These are phyloP conservation scores for Fusarium sp. DNA, from an alignment of 2,329 filamentous ascomycete genomes.

Conservation along the genomic window DNA sequence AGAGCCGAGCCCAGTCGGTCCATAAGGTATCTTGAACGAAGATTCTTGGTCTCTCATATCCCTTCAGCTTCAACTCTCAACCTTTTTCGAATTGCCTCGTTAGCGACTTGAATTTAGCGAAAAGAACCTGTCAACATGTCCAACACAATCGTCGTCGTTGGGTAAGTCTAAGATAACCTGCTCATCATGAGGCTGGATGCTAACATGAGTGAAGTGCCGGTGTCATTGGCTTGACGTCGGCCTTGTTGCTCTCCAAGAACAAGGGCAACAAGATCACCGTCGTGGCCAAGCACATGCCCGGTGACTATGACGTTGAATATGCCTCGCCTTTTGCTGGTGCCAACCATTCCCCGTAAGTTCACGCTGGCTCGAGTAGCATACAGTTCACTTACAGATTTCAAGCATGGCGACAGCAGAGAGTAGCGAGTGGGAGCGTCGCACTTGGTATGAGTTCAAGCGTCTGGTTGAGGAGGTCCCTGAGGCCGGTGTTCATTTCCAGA, in stretches of 20 bases:
- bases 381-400: neutral
- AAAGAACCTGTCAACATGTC: slow-evolving; percentile 37
- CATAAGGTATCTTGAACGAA: slow-evolving; percentile 16
- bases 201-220: slow-evolving; percentile 53
- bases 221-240: slow-evolving; percentile 64
- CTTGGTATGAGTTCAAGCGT: slow-evolving; percentile 72
- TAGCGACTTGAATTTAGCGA: neutral
- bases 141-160: slow-evolving; percentile 50
- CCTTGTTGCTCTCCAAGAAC: slow-evolving; percentile 60
- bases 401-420: slow-evolving; percentile 59
- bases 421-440: slow-evolving; percentile 70
- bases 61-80: neutral
- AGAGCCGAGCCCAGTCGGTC: slow-evolving; percentile 7
- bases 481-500: slow-evolving; percentile 84
- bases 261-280: slow-evolving; percentile 70
- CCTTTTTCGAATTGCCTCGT: neutral
- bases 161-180: slow-evolving; percentile 39
- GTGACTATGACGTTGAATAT: slow-evolving; percentile 92
- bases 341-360: slow-evolving; percentile 78
- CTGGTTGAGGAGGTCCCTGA: slow-evolving; percentile 76
- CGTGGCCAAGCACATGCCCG: slow-evolving; percentile 90
- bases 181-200: neutral
- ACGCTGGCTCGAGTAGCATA: rapidly evolving
- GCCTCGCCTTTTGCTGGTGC: slow-evolving; percentile 90
- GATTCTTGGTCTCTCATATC: neutral